Base-by-base conservation (phyloP, 768 basidiomycete genomes). In the Leccinum subtestaceum region DNA sequence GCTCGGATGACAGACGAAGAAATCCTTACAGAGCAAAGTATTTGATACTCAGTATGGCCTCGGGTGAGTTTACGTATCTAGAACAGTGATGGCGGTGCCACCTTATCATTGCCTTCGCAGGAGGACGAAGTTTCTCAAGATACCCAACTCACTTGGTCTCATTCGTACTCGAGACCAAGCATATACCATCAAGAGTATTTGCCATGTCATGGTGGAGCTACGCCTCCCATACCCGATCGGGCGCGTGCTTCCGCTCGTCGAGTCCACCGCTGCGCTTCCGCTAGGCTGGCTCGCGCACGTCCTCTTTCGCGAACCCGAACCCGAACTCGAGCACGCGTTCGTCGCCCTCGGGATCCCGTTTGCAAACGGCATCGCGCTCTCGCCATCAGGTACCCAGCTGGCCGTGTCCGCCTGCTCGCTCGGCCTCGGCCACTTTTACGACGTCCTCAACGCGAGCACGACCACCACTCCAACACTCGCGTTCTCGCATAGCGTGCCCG, bases 321-420 rank as follows among this genome's bases (percentile, higher is more conserved):
- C 9, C 8, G 49, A 31, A 17, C 13, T 82, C 50, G 58, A 68
- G 0, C 76, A 83, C 56, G 66, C 71, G 8, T 70, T 83, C 46
- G 74, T 75, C 5, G 79, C 77, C 6, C 66, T 75, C 4, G 82
- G 82, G 54, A 70, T 89, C 13, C 72, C 88, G 1, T 90, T 89
- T 69, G 75, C 89, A 3, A 91, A 91, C 63, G 89, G 89, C 19
- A 62, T 91, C 58, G 78, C 88, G 0, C 62, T 89, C 45, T 86
- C 87, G 0, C 80, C 78, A 1, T 67, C 73, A 1, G 79, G 78
- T 2, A 65, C 71, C 2, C 74, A 80, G 34, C 74, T 88, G 29
- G 89, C 87, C 3, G 66, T 91, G 23, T 82, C 84, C 2, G 79
- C 84, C 2, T 83, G 83, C 36, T 74, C 84, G 3, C 66, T 78